phyloP scores from a whole-genome alignment of 352 stramenopile genomes.

The Globisporangium barbulae region DNA sequence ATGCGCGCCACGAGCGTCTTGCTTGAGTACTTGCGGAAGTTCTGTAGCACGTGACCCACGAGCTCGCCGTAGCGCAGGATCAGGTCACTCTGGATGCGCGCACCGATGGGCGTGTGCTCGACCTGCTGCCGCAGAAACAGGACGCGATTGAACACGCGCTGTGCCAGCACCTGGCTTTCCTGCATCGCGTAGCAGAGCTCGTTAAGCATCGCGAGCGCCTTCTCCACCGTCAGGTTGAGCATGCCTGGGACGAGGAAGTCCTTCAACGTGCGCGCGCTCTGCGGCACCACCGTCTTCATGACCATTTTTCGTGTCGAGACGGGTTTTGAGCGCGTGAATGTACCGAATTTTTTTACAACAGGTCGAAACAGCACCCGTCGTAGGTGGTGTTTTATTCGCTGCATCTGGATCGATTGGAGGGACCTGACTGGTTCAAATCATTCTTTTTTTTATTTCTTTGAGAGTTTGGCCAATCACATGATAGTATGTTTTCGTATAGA shows the following conservation, averaged over 20 bases:
- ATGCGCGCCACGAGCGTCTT: slow-evolving; percentile 15
- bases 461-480: too few species aligned
- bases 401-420: too few species aligned
- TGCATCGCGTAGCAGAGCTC: slow-evolving; percentile 13
- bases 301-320: background rate
- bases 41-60: slow-evolving; percentile 5
- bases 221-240: slow-evolving; percentile 13
- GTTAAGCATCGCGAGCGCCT: slow-evolving; percentile 6
- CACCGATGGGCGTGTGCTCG: slow-evolving; percentile 10
- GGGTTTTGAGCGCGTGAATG: too few species aligned
- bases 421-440: too few species aligned
- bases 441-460: too few species aligned
- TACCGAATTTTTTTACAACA: too few species aligned
- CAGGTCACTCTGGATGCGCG: slow-evolving; percentile 11
- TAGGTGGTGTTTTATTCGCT: too few species aligned
- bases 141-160: slow-evolving; percentile 10
- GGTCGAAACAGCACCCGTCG: too few species aligned
- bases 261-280: slow-evolving; percentile 2
- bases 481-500: too few species aligned
- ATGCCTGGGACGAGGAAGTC: slow-evolving; percentile 18
- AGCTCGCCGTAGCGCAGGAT: slow-evolving; percentile 14
- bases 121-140: slow-evolving; percentile 11
- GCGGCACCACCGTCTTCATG: background rate
- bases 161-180: slow-evolving; percentile 10
- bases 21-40: slow-evolving; percentile 4